phyloP scores from a whole-genome alignment of 176 grass and related monocot species.

The Rhipidocladum racemiflorum region DNA sequence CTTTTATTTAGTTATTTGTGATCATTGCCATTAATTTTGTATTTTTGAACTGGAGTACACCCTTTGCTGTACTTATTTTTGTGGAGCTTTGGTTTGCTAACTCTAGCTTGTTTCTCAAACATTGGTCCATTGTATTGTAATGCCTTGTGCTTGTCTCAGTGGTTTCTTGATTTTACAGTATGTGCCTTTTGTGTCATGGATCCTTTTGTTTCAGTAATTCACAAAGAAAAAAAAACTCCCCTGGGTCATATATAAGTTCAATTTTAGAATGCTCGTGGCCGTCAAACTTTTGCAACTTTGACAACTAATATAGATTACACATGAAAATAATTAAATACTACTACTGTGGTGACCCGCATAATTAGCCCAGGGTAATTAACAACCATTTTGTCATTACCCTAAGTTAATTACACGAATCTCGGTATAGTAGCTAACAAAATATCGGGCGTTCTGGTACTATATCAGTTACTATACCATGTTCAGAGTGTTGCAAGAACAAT shows the following conservation, averaged over 20 bases:
- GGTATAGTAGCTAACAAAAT: no score
- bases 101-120: not conserved
- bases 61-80: not conserved
- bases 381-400: no score
- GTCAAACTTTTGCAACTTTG: not conserved
- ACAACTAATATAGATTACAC: no score
- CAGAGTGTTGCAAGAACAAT: no score
- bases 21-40: not conserved
- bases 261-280: not conserved
- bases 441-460: no score
- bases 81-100: not conserved
- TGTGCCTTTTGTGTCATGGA: not conserved
- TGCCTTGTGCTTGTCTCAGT: not conserved
- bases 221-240: not conserved
- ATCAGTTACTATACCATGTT: no score
- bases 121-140: not conserved
- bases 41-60: constrained; percentile 9
- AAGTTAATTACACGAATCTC: no score
- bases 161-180: not conserved
- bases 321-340: not conserved
- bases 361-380: no score
- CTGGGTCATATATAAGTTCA: not conserved
- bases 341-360: no score
- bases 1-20: not conserved
- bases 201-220: not conserved